phyloP scores from a whole-genome alignment of 176 grass and related monocot species.

The Thalia dealbata region DNA sequence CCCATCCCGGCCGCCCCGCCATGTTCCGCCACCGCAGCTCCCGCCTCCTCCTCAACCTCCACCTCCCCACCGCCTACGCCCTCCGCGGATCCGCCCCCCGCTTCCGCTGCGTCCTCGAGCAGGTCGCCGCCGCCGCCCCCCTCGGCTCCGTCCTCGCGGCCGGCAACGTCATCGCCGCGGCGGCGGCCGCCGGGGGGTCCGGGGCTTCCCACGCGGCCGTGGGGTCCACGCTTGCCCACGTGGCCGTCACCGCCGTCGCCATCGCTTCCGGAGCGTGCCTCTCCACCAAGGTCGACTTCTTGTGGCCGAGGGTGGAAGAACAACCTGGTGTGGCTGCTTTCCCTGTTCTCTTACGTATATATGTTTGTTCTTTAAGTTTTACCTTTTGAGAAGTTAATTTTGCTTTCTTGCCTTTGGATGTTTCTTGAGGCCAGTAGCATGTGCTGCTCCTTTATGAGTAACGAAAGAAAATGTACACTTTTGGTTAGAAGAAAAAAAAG shows the following conservation, averaged over 20 bases:
- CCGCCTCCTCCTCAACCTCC: slow-evolving; percentile 33
- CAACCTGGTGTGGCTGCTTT: slow-evolving; percentile 44
- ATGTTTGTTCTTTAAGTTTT: background rate
- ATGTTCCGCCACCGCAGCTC: slow-evolving; percentile 37
- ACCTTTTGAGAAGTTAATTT: background rate
- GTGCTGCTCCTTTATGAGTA: too few relatives aligned
- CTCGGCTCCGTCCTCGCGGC: slow-evolving; percentile 46
- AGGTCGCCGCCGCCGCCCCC: slow-evolving; percentile 44
- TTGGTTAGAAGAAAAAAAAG: too few relatives aligned
- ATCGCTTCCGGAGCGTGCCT: slow-evolving; percentile 94
- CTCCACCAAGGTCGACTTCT: slow-evolving; percentile 91
- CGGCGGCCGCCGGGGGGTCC: slow-evolving; percentile 40
- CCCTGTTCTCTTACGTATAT: background rate
- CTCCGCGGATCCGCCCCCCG: slow-evolving; percentile 41
- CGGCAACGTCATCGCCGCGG: slow-evolving; percentile 61
- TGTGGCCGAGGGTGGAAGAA: slow-evolving; percentile 78
- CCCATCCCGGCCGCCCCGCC: slow-evolving; percentile 21
- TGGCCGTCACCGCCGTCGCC: slow-evolving; percentile 85
- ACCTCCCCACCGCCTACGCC: slow-evolving; percentile 15
- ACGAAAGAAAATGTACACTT: too few relatives aligned
- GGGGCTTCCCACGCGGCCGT: slow-evolving; percentile 58
- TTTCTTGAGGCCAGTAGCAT: too few relatives aligned
- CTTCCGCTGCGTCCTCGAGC: slow-evolving; percentile 51
- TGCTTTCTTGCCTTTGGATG: background rate
- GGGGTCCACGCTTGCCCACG: slow-evolving; percentile 67